Base-by-base conservation (phyloP, 768 basidiomycete species). In the Termitomyces sp. region DNA sequence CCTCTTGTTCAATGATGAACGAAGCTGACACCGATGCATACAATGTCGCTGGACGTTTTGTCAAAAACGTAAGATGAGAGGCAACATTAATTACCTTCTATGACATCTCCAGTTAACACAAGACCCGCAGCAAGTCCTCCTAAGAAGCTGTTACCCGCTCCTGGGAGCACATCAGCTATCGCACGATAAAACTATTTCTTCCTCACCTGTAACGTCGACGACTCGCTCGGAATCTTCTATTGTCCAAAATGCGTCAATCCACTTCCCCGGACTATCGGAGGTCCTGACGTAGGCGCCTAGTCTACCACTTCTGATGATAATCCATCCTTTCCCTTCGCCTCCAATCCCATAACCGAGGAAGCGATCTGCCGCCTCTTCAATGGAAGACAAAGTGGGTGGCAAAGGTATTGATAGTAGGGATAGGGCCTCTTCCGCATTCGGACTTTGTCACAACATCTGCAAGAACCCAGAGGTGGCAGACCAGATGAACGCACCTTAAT, bases 81-180 rank as follows among this genome's bases (percentile, higher is more conserved):
- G 55, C 49, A 41, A 60, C 44, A 57, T 32, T 13, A 68, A 72
- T 58, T 58, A 92, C 93, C 90, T 77, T 84, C 72, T 49, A 77
- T 77, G n/a, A 90, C 68, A 66, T 92, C 79, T 2, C 78, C 65
- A 44, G 79, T 73, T 51, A 84, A 63, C 20, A 72, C 61, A 51
- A 94, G 68, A 0, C 92, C 92, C 20, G 90, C 92, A 12, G 84
- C 84, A 14, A 94, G 76, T 6, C 92, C 92, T 14, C 92, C 92
- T 24, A 95, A 76, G 69, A 95, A 96, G 58, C 84, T 80, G 69
- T 96, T 96, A 16, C 94, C 94, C n/a, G 92, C 93, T 44, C 94
- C 91, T 92, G 61, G 24, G 32, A 20, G n/a, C 37, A 52, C 16
- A 44, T 59, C 22, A 55, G 42, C 31, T 32, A 26, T 18, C 20